A percentile compares a stretch with the other conserved stretches of the same genome.
phyloP scores from a whole-genome alignment of 2,329 filamentous ascomycete genomes.

The Neonectria neomacrospora region DNA sequence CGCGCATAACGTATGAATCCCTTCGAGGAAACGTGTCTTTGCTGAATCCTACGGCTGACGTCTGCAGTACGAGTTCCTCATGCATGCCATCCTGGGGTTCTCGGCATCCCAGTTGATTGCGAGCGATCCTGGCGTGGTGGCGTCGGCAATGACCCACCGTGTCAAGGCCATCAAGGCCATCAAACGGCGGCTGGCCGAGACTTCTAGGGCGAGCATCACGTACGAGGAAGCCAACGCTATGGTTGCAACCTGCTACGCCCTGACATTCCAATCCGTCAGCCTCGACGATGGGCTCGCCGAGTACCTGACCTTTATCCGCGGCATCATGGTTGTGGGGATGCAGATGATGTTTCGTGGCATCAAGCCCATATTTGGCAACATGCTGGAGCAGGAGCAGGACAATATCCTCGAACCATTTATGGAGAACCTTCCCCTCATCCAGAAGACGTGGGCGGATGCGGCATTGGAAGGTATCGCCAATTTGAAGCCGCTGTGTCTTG shows the following conservation, averaged over 20 bases:
- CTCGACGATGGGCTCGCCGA: slow-evolving; percentile 69
- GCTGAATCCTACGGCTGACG: slow-evolving; percentile 17
- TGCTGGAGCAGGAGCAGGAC: slow-evolving; percentile 55
- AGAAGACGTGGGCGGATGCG: slow-evolving; percentile 57
- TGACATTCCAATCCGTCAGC: slow-evolving; percentile 68
- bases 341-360: slow-evolving; percentile 64
- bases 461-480: slow-evolving; percentile 57
- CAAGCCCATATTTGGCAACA: slow-evolving; percentile 61
- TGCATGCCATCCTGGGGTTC: slow-evolving; percentile 76
- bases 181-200: slow-evolving; percentile 63
- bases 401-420: slow-evolving; percentile 58
- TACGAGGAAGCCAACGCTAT: slow-evolving; percentile 69
- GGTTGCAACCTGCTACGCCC: slow-evolving; percentile 67
- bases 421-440: slow-evolving; percentile 57
- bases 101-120: slow-evolving; percentile 72
- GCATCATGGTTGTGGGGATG: slow-evolving; percentile 64
- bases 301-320: slow-evolving; percentile 70
- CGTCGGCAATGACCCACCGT: slow-evolving; percentile 71
- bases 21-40: too few species aligned
- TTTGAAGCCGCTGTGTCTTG: slow-evolving; percentile 57
- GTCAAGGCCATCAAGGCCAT: slow-evolving; percentile 72
- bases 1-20: slow-evolving; percentile 67
- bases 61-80: slow-evolving; percentile 70
- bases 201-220: slow-evolving; percentile 53
- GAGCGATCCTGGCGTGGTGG: slow-evolving; percentile 61